Conservation (phyloP, 768 basidiomycete genomes). For the Leccinum subgranulosum region DNA sequence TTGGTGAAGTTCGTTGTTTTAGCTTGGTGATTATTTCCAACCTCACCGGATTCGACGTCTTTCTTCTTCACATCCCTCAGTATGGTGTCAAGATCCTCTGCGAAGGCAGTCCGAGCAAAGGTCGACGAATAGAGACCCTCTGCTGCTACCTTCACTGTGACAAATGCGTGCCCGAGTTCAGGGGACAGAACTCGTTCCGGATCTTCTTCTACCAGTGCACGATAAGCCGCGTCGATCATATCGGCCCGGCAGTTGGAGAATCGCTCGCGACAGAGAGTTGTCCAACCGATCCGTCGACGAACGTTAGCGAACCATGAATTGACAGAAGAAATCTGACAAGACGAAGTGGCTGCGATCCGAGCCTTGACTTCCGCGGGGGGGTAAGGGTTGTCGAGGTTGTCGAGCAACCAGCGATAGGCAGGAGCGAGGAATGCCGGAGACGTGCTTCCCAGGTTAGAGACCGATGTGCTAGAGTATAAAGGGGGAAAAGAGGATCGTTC, state of each 20-base stretch:
- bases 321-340: slow-evolving; percentile 28
- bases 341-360: slow-evolving; percentile 16
- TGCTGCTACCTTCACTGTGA: slow-evolving; percentile 30
- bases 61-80: slow-evolving; percentile 28
- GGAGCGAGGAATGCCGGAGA: slow-evolving; percentile 1
- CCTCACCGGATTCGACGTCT: background rate
- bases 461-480: no score
- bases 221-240: slow-evolving; percentile 27
- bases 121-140: slow-evolving; percentile 30
- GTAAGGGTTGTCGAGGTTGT: slow-evolving; percentile 52
- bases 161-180: slow-evolving; percentile 24
- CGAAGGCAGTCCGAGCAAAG: slow-evolving; percentile 27
- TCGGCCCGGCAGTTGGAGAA: slow-evolving; percentile 27
- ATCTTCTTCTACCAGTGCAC: slow-evolving; percentile 26
- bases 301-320: slow-evolving; percentile 47
- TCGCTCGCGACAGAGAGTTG: slow-evolving; percentile 30
- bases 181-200: slow-evolving; percentile 6
- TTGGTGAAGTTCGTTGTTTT: background rate
- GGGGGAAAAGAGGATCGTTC: no score
- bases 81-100: slow-evolving; percentile 25
- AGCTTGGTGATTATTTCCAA: background rate
- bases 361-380: slow-evolving; percentile 34
- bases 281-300: slow-evolving; percentile 56
- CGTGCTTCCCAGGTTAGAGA: no score
- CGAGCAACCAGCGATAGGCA: slow-evolving; percentile 41